phyloP scores from a whole-genome alignment of 2,329 filamentous ascomycete species.

The Xylariaceae sp. region DNA sequence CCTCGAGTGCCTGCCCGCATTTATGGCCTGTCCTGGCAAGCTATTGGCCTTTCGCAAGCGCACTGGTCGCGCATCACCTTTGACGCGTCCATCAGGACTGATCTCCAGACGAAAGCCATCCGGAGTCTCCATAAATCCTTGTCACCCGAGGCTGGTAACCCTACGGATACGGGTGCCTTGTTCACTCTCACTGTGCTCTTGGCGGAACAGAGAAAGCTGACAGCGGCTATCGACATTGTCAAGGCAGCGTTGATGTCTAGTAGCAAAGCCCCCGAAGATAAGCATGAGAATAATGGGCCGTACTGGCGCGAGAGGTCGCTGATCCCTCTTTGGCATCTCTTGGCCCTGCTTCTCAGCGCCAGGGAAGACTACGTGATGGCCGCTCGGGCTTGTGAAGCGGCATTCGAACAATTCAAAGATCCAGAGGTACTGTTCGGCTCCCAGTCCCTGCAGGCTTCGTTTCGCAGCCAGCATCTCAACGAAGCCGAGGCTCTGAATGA shows the following conservation, averaged over 20 bases:
- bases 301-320: conserved; percentile 60
- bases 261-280: conserved; percentile 41
- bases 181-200: conserved; percentile 81
- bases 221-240: conserved; percentile 73
- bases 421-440: conserved; percentile 64
- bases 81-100: conserved; percentile 63
- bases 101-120: conserved; percentile 73
- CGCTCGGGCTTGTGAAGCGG: conserved; percentile 77
- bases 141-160: conserved; percentile 58
- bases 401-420: conserved; percentile 82
- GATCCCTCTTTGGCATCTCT: conserved; percentile 85
- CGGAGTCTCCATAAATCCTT: conserved; percentile 69
- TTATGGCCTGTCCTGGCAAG: conserved; percentile 70
- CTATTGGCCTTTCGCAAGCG: conserved; percentile 78
- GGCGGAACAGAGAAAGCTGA: conserved; percentile 77
- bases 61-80: conserved; percentile 82
- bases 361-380: conserved; percentile 80
- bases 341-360: conserved; percentile 79
- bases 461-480: conserved; percentile 63
- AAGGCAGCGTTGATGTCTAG: conserved; percentile 67
- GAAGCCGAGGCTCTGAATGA: conserved; percentile 39
- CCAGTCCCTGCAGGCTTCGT: conserved; percentile 42
- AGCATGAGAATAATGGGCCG: conserved; percentile 40
- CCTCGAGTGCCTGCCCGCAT: conserved; percentile 51
- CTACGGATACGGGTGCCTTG: conserved; percentile 67